phyloP scores from a whole-genome alignment of 2,329 filamentous ascomycete genomes.

The Colletotrichum paranaense region DNA sequence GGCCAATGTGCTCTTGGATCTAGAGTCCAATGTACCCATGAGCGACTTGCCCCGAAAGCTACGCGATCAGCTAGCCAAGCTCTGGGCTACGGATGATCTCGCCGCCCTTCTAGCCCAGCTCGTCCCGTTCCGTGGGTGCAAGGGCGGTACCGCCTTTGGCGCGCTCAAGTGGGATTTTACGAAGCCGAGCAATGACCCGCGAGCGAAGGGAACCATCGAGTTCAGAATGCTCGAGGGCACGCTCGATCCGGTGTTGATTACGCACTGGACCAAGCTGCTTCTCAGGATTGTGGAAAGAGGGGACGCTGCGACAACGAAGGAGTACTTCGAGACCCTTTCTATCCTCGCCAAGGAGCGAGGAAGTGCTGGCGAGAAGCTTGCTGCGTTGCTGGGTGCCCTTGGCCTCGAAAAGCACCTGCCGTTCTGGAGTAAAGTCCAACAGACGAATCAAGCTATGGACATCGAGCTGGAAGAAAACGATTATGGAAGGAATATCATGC shows the following conservation, averaged over 20 bases:
- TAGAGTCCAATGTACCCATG: slow-evolving; percentile 19
- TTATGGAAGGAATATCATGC: neutral
- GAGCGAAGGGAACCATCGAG: slow-evolving; percentile 13
- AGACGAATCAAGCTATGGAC: neutral
- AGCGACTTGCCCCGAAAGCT: neutral
- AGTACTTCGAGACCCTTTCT: neutral
- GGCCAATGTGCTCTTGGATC: neutral
- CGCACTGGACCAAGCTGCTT: slow-evolving; percentile 1
- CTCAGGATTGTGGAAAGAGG: neutral
- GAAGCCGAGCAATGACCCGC: too few species aligned
- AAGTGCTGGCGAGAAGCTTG: neutral
- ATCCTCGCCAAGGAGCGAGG: neutral
- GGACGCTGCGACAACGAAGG: neutral
- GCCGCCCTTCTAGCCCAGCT: neutral
- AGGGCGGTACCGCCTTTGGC: neutral
- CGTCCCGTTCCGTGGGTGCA: neutral
- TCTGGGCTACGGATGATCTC: neutral
- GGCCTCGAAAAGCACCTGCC: neutral
- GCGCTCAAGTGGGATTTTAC: neutral
- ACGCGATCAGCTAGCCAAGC: neutral
- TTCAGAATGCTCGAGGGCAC: slow-evolving; percentile 24
- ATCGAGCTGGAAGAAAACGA: neutral
- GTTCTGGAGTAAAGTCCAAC: neutral
- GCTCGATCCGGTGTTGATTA: slow-evolving; percentile 14
- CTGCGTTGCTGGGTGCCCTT: neutral